Base-by-base conservation (phyloP, 1,284 basidiomycete species). In the Apiotrichum akiyoshidainum region DNA sequence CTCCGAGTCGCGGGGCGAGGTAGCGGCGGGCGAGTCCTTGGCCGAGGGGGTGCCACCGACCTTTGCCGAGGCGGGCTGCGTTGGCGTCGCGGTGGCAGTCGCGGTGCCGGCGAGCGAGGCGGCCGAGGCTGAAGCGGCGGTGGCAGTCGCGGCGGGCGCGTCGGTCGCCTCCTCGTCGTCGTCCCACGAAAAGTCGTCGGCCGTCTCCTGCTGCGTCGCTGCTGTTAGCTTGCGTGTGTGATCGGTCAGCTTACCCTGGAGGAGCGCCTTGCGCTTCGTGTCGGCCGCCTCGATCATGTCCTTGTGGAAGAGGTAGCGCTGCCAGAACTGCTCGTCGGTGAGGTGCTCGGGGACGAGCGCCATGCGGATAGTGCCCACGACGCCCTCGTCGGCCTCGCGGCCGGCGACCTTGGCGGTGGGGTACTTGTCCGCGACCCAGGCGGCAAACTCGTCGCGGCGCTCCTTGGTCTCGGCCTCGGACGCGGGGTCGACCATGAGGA, bases 221-320 rank as follows among this genome's bases (percentile, higher is more conserved):
- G 46, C 40, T 13, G 51, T 47, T 22, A 40, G 52, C 31, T n/a
- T n/a, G n/a, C n/a, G n/a, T n/a, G 19, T 35, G 11, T 17, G n/a
- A 26, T 9, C 19, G 49, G 2, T 7, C 9, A 11, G 73, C 81
- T 53, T 71, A 89, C 92, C 86, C 80, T 87, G 83, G 19, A 97
- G 79, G 26, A 96, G 77, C 33, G 85, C 83, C 76, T 90, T 90
- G 59, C 93, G 85, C 65, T 87, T 86, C 68, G 85, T 85, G 72
- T 92, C 90, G 66, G 94, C 91, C 33, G 81, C 79, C 63, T 88
- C 86, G 61, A 96, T 93, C 76, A 92, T 90, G 72, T 89, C 81
- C 39, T 87, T 85, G 40, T 92, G 85, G 85, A 94, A 97, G 79
- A 94, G 92, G 78, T 92, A 96, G 16, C 92, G 83, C 51, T 85